Evolutionary conservation across 2,329 filamentous ascomycete species (phyloP), one percentile per base, ranked within the genome.

Genomic region (Dactylellina haptotyla): DNA sequence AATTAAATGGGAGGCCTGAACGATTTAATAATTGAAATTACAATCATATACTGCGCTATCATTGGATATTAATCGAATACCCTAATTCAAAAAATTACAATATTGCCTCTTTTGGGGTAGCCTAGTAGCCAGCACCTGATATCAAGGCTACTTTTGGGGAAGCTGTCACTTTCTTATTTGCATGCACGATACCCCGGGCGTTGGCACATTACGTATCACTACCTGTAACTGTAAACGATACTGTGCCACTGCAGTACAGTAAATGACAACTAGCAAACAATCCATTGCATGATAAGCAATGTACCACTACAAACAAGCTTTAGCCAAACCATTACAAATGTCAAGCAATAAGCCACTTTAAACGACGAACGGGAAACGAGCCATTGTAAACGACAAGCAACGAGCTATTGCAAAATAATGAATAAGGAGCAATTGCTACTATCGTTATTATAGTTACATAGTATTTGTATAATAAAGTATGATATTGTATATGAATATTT

Each of bases 401-500:
- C n/a, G 51, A 56, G 51, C 51, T n/a, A 56, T 56, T 54, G 30
- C 18, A 34, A 39, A 56, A 25, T 39, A 56, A 51, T 51, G 46
- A 51, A 25, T 25, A 51, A 51, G 5, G 46, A 51, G 46, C 23
- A 51, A 37, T 56, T 51, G 46, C 46, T 28, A 51, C 46, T 28
- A 28, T 51, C 30, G 12, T 56, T 56, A 56, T 56, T 39, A 56
- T 56, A 37, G 39, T 56, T 56, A 56, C 39, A 39, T 56, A 56
- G 18, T 56, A 56, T n/a, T 56, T 56, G 39, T 39, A 56, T 56
- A 41, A 56, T 56, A 14, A 56, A 56, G 51, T 56, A 32, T 56
- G 51, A 56, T 56, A 56, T 56, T 56, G 30, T 41, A 56, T 39
- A 56, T 56, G 51, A 56, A 41, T 56, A 39, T 37, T 39, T 56